These are phyloP conservation scores for Erythrophleum fordii DNA, from an alignment of 306 rosid species.

Conservation along the genomic window DNA sequence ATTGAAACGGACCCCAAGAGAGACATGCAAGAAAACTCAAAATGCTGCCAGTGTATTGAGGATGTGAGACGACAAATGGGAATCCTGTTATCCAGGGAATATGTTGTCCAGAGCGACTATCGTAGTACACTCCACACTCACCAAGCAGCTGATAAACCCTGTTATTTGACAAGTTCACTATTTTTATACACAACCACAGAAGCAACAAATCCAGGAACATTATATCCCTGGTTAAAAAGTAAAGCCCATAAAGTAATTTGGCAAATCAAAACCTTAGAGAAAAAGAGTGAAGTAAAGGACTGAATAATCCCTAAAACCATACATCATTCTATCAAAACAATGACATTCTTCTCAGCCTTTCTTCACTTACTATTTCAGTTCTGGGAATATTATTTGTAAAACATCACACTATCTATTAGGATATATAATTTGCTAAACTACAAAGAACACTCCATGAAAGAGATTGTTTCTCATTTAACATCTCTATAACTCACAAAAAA, in stretches of 20 bases:
- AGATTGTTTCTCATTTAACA: constrained; percentile 10
- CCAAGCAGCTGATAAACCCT: constrained; percentile 97
- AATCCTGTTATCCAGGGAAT: constrained; percentile 88
- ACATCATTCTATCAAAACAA: not conserved
- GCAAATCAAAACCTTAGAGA: not conserved
- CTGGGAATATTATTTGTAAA: not conserved
- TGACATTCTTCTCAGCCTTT: not conserved
- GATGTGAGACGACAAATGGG: constrained; percentile 80
- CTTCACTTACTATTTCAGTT: not conserved
- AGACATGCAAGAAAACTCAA: constrained; percentile 78
- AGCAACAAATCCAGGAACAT: constrained; percentile 6
- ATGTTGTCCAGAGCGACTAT: constrained; percentile 80
- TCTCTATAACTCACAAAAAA: not conserved
- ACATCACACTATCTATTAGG: not conserved
- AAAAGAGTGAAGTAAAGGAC: not conserved
- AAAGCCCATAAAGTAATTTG: not conserved
- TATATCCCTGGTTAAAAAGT: not conserved
- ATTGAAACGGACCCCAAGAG: constrained; percentile 74
- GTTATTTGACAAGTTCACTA: too few relatives aligned
- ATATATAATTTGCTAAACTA: not conserved
- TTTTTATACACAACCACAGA: constrained; percentile 12
- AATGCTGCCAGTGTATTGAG: constrained; percentile 87
- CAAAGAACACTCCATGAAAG: not conserved
- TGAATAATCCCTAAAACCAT: not conserved
- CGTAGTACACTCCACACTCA: constrained; percentile 85